These are phyloP conservation scores for Penicillium mononematosum DNA, from an alignment of 495 filamentous ascomycete species.

Conservation along the genomic window DNA sequence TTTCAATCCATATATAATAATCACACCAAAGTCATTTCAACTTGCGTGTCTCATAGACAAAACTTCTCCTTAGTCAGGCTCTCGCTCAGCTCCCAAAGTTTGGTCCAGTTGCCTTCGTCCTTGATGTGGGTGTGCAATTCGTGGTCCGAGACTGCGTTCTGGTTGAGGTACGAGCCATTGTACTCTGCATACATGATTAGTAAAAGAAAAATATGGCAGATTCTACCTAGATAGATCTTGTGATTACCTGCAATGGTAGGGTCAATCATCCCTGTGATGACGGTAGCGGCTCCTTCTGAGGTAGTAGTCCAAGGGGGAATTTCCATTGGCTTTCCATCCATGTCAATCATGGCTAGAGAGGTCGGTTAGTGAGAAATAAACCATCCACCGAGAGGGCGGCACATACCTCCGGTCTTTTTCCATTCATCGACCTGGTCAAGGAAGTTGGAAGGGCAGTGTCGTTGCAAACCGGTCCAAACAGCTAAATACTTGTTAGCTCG, in stretches of 20 bases:
- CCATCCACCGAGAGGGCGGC: no score
- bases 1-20: background rate
- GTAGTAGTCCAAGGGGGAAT: constrained; percentile 15
- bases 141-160: constrained; percentile 21
- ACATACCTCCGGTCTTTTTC: constrained; percentile 18
- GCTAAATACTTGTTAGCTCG: constrained; percentile 9
- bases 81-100: constrained; percentile 23
- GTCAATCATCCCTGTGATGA: constrained; percentile 29
- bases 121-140: constrained; percentile 21
- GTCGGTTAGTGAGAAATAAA: background rate
- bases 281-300: constrained; percentile 23
- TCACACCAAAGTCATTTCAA: background rate
- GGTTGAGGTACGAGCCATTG: constrained; percentile 17
- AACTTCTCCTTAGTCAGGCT: constrained; percentile 17
- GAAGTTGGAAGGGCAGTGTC: constrained; percentile 16
- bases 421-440: constrained; percentile 7
- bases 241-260: constrained; percentile 20
- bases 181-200: constrained; percentile 4
- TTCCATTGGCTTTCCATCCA: constrained; percentile 17
- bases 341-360: constrained; percentile 12
- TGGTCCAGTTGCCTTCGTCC: constrained; percentile 17
- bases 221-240: no score
- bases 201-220: no score
- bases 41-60: background rate
- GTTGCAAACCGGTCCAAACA: constrained; percentile 19